These are phyloP conservation scores for Macrolepiota fuliginosa DNA, from an alignment of 768 basidiomycete species.

Conservation along the genomic window DNA sequence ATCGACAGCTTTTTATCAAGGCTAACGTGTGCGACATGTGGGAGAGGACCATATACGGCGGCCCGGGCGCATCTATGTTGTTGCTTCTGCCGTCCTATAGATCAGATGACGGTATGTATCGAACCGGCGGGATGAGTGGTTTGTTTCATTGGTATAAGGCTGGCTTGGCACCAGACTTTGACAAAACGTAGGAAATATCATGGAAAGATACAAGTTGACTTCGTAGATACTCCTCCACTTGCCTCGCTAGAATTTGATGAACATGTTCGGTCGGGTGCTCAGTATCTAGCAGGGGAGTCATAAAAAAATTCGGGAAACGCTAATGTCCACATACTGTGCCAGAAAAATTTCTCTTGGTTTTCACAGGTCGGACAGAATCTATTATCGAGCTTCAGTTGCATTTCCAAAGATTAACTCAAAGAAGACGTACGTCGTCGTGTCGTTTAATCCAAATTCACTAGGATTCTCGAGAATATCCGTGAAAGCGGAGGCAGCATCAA, in stretches of 20 bases:
- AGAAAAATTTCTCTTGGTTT: neutral
- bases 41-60: neutral
- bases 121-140: neutral
- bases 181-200: neutral
- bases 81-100: neutral
- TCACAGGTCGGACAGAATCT: constrained; percentile 2
- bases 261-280: constrained; percentile 5
- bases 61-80: neutral
- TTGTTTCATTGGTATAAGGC: neutral
- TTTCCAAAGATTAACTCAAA: neutral
- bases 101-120: neutral
- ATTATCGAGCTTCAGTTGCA: neutral
- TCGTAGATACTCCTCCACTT: neutral
- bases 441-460: neutral
- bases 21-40: no score
- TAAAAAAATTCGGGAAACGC: neutral
- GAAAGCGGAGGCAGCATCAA: constrained; percentile 2
- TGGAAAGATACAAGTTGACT: neutral
- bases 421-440: neutral
- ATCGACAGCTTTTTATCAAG: neutral
- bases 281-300: neutral
- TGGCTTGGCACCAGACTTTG: neutral
- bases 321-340: neutral
- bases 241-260: neutral
- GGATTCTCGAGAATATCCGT: neutral